A percentile compares a stretch with the other conserved stretches of the same genome.
Conservation (phyloP, 176 grass and related monocot species). For the Phragmites australis region DNA sequence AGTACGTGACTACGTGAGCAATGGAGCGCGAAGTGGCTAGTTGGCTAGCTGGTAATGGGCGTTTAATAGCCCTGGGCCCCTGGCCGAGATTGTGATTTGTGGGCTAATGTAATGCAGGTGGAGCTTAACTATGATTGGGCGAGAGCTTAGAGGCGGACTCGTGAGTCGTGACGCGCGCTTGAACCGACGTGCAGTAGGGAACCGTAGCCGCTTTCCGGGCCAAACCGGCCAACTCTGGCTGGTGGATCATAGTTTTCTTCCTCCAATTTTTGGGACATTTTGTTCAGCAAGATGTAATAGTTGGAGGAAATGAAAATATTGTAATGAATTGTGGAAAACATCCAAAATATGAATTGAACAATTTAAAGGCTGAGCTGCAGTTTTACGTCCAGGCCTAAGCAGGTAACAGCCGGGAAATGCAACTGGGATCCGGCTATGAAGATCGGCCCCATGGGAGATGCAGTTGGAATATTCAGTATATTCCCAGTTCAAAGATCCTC, state of each 20-base stretch:
- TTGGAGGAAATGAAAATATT: background rate
- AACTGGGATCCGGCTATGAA: background rate
- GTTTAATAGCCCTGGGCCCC: slow-evolving; percentile 11
- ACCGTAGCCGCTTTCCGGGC: slow-evolving; percentile 25
- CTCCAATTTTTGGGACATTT: background rate
- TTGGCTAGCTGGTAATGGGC: no score
- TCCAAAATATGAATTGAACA: background rate
- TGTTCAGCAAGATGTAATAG: background rate
- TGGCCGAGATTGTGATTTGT: background rate
- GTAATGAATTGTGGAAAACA: background rate
- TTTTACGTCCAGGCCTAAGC: background rate
- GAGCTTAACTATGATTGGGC: slow-evolving; percentile 19
- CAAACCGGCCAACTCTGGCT: slow-evolving; percentile 10
- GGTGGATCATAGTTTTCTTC: background rate
- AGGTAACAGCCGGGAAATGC: background rate
- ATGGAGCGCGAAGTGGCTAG: background rate
- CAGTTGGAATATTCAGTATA: background rate
- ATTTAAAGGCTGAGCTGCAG: no score
- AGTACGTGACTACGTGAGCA: slow-evolving; percentile 14
- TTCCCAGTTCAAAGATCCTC: slow-evolving; percentile 5
- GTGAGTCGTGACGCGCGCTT: background rate
- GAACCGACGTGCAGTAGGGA: slow-evolving; percentile 9
- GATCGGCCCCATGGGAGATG: background rate
- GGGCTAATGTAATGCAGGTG: slow-evolving; percentile 17
- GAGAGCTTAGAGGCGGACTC: slow-evolving; percentile 1